Conservation (phyloP, 2,329 filamentous ascomycete species). For the Hypomyces perniciosus region DNA sequence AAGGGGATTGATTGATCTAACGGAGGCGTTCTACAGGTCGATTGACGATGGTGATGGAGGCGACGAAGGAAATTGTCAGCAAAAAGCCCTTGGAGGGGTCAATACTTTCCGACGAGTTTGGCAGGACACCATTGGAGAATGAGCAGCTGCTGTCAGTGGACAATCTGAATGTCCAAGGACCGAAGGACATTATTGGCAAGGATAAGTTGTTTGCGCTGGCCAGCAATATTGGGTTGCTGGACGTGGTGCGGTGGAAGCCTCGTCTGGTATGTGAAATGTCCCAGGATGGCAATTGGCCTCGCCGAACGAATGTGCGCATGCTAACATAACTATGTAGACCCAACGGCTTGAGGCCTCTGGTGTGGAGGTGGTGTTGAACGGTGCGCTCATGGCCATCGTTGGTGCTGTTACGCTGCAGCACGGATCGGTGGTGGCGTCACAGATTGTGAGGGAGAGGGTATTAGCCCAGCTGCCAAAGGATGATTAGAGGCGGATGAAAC, state of each 20-base stretch:
- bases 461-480: conserved; percentile 36
- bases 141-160: conserved; percentile 65
- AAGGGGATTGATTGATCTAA: conserved; percentile 11
- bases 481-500: conserved; percentile 1
- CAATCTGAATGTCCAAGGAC: conserved; percentile 58
- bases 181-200: conserved; percentile 57
- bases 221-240: conserved; percentile 60
- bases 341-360: conserved; percentile 68
- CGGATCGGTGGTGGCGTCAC: conserved; percentile 70
- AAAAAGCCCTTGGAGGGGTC: conserved; percentile 23
- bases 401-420: conserved; percentile 86
- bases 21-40: conserved; percentile 22
- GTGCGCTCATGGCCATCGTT: conserved; percentile 76
- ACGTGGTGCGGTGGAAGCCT: conserved; percentile 85
- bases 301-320: neutral
- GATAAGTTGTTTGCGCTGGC: conserved; percentile 63
- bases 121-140: conserved; percentile 62
- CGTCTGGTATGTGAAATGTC: conserved; percentile 56
- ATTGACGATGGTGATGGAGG: conserved; percentile 33
- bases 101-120: conserved; percentile 39
- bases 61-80: conserved; percentile 33
- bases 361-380: conserved; percentile 65
- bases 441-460: conserved; percentile 70
- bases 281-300: no score
- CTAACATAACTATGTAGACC: conserved; percentile 35